phyloP scores from a whole-genome alignment of 164 flowering plant species.

The Akebia trifoliata region DNA sequence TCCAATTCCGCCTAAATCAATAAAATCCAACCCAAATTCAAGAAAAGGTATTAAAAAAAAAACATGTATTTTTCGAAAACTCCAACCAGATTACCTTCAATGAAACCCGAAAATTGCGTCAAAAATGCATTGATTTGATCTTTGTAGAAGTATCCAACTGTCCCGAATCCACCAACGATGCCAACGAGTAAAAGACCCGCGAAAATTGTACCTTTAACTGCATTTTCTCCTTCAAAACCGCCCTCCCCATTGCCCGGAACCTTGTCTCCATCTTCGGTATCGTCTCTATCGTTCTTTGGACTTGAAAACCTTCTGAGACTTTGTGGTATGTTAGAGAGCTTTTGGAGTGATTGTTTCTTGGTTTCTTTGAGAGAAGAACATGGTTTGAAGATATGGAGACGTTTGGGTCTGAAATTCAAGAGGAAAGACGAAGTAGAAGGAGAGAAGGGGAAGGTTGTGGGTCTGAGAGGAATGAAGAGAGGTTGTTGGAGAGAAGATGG shows the following conservation, averaged over 20 bases:
- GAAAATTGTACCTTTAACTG: conserved; percentile 74
- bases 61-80: not conserved
- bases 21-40: not conserved
- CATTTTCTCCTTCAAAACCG: conserved; percentile 41
- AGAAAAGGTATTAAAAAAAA: not conserved
- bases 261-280: conserved; percentile 14
- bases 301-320: conserved; percentile 44
- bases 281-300: conserved; percentile 26
- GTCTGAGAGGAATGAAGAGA: conserved; percentile 17
- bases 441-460: conserved; percentile 13
- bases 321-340: conserved; percentile 40
- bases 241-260: conserved; percentile 13
- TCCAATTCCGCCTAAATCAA: too few species aligned
- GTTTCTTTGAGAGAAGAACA: conserved; percentile 68
- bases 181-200: conserved; percentile 88
- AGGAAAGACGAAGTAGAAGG: conserved; percentile 25
- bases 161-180: conserved; percentile 78
- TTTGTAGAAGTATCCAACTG: conserved; percentile 76
- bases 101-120: conserved; percentile 71
- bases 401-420: conserved; percentile 39
- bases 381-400: conserved; percentile 53
- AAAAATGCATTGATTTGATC: conserved; percentile 85
- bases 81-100: conserved; percentile 57
- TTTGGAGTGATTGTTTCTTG: conserved; percentile 55
- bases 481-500: conserved; percentile 14